phyloP scores from a whole-genome alignment of 2,329 filamentous ascomycete genomes.

The Fusarium xylarioides region DNA sequence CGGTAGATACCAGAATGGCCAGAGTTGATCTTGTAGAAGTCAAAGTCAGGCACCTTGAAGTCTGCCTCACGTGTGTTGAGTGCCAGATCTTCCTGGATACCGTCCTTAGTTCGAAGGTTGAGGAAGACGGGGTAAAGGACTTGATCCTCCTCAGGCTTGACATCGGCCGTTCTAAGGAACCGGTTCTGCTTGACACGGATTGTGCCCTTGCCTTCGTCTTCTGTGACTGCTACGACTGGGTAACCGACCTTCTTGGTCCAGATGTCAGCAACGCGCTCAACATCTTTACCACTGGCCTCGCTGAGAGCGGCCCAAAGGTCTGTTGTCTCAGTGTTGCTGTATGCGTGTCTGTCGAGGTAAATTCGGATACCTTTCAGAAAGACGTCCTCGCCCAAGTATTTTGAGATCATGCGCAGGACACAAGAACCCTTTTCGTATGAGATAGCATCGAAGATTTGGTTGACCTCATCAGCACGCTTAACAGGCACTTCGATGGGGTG shows the following conservation, averaged over 20 bases:
- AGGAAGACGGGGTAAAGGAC: conserved; percentile 91
- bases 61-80: conserved; percentile 70
- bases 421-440: conserved; percentile 98
- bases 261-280: conserved; percentile 89
- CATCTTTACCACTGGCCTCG: conserved; percentile 89
- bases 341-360: conserved; percentile 97
- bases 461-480: conserved; percentile 94
- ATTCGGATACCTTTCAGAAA: conserved; percentile 92
- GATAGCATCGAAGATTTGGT: conserved; percentile 98
- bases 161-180: conserved; percentile 90
- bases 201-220: conserved; percentile 68
- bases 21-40: conserved; percentile 97
- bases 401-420: conserved; percentile 96
- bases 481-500: conserved; percentile 97
- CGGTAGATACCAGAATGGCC: conserved; percentile 94
- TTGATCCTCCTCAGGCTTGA: conserved; percentile 91
- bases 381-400: conserved; percentile 88
- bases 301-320: conserved; percentile 91
- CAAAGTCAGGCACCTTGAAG: conserved; percentile 79
- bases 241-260: conserved; percentile 98
- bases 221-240: conserved; percentile 86
- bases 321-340: conserved; percentile 89
- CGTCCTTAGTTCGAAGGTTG: conserved; percentile 83
- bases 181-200: conserved; percentile 95
- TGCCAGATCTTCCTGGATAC: conserved; percentile 79